phyloP scores from a whole-genome alignment of 805 yeast genomes.

The Debaryomyces tyrocola region DNA sequence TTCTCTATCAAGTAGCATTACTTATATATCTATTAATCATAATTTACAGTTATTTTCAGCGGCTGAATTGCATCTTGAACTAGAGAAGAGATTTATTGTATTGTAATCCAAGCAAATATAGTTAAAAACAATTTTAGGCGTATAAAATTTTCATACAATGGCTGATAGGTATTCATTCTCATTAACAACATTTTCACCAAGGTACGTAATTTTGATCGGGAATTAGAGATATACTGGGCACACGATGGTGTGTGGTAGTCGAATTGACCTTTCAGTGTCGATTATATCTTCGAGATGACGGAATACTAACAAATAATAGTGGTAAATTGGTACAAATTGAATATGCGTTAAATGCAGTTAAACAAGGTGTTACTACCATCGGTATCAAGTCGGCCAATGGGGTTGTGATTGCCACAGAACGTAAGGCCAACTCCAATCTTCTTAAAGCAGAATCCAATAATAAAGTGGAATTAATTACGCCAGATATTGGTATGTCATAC shows the following conservation, averaged over 20 bases:
- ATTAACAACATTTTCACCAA: slow-evolving; percentile 95
- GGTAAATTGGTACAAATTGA: slow-evolving; percentile 98
- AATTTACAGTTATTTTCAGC: background rate
- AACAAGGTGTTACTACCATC: slow-evolving; percentile 94
- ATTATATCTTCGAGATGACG: background rate
- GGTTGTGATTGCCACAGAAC: slow-evolving; percentile 93
- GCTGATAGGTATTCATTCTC: slow-evolving; percentile 98
- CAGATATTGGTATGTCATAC: slow-evolving; percentile 95
- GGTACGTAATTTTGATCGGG: slow-evolving; percentile 48
- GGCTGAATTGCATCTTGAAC: background rate
- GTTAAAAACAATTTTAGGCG: background rate
- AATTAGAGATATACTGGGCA: background rate
- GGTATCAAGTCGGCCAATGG: slow-evolving; percentile 96
- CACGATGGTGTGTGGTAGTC: background rate
- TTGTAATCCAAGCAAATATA: background rate
- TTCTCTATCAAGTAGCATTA: background rate
- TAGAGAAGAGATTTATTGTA: background rate
- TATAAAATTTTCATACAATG: slow-evolving; percentile 48
- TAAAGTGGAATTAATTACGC: slow-evolving; percentile 83
- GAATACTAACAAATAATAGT: slow-evolving; percentile 44
- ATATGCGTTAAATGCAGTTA: slow-evolving; percentile 95
- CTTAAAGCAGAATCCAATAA: slow-evolving; percentile 71
- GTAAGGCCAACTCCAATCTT: slow-evolving; percentile 79
- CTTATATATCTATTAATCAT: background rate
- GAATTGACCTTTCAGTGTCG: background rate